Conservation (phyloP, 202 grass and related monocot genomes). For the Dendrocalamus latiflorus region DNA sequence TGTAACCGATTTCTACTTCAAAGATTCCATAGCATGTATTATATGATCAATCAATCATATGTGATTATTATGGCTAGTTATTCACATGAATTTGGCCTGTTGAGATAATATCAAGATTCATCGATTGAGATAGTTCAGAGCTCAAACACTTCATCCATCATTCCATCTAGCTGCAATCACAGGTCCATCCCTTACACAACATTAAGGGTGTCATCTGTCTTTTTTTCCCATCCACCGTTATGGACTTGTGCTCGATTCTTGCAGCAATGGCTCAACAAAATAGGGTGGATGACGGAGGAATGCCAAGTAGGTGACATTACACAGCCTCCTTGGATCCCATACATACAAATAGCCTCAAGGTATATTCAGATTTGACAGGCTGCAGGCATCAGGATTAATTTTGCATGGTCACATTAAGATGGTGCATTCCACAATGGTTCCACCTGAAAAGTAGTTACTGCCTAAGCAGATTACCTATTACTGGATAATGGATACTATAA, state of each 20-base stretch:
- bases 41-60: not conserved
- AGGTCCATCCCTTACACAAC: not conserved
- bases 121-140: not conserved
- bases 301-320: not conserved
- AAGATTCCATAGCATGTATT: not conserved
- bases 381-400: constrained; percentile 15
- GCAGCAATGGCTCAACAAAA: not conserved
- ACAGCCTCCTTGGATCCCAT: not conserved
- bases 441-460: not conserved
- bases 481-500: not conserved
- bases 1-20: not conserved
- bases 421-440: not conserved
- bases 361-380: not conserved
- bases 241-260: not conserved
- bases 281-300: not conserved
- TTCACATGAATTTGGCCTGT: not conserved
- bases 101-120: not conserved
- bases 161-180: not conserved
- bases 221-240: not conserved
- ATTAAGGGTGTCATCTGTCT: not conserved
- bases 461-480: not conserved
- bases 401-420: constrained; percentile 7
- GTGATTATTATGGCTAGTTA: not conserved
- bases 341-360: not conserved
- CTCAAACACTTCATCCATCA: not conserved